phyloP scores from a whole-genome alignment of 116 monocot species.

The Phalaenopsis hybrid region DNA sequence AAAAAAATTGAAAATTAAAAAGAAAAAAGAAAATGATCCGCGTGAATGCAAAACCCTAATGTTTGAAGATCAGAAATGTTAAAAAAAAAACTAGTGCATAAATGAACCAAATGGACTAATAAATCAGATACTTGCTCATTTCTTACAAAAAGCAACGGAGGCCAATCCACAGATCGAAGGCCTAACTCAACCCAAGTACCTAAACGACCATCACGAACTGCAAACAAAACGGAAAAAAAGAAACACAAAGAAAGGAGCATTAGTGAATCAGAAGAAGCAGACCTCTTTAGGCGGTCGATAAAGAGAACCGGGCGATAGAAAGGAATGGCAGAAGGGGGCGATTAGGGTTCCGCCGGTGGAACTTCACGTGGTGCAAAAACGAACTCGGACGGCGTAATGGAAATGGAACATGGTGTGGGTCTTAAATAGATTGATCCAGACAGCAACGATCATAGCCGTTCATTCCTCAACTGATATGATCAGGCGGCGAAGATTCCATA shows the following conservation, averaged over 20 bases:
- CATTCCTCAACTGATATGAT: neutral
- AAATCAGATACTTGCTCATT: neutral
- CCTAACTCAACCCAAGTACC: neutral
- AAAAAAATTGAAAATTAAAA: too few relatives aligned
- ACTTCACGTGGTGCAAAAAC: neutral
- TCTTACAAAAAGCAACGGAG: neutral
- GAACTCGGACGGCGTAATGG: neutral
- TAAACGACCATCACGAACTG: neutral
- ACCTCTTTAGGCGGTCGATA: neutral
- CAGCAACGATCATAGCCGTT: neutral
- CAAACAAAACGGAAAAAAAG: neutral
- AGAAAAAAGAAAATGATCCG: neutral
- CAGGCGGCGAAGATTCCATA: neutral
- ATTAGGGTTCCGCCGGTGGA: conserved; percentile 7
- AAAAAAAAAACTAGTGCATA: neutral
- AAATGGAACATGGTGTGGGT: neutral
- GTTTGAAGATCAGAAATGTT: neutral
- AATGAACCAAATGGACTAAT: too few relatives aligned
- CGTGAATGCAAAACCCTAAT: conserved; percentile 6
- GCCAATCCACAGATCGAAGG: neutral
- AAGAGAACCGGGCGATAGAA: neutral
- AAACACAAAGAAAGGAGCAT: neutral
- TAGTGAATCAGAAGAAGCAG: neutral
- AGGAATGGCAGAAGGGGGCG: neutral
- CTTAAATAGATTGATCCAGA: neutral